Evolutionary conservation across 2,329 filamentous ascomycete species (phyloP), one percentile per base, ranked within the genome.

Genomic region (Setomelanomma holmii): DNA sequence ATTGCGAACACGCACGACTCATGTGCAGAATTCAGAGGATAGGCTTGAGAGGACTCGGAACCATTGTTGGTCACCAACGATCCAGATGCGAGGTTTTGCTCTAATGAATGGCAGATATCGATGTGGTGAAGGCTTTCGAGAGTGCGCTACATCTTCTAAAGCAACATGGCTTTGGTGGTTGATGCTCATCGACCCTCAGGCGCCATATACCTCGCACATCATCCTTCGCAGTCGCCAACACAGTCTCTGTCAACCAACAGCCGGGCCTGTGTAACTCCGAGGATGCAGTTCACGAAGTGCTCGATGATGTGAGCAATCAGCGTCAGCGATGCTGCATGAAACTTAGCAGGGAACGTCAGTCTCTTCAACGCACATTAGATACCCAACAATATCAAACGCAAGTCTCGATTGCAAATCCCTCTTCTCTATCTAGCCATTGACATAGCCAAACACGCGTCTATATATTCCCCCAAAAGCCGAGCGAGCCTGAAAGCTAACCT

Each of bases 1-100:
- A 49, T 81, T 96, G 40, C 89, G 88, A 67, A 97, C 93, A 2
- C 86, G 92, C 56, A 86, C 89, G 71, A 81, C 86, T 55, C 89
- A 88, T 71, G 90, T 96, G 23, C 85, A 88, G 56, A 80, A 91
- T 38, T 85, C 88, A 0, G 93, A 96, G 71, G 79, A 85, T 34
- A 83, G 81, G 21, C 80, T 96, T 50, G 85, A 86, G 47, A 82
- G 88, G 61, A 95, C 89, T 70, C 89, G 92, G 67, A 81, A 87
- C 55, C 92, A 96, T 66, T 90, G 92, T 96, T 78, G 78, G 89
- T 77, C 2, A 30, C 1, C n/a, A 22, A 7, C 33, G 17, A 17
- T 4, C n/a, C 16, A 12, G 12, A 1, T n/a, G 7, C 17, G 14
- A 11, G 11, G 0, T 17, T 23, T 5, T 12, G 4, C 20, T 40